Percentiles rank a stretch among this genome's conserved stretches.
phyloP scores from a whole-genome alignment of 1,284 basidiomycete species.

The Cryptococcus jaspeensis region DNA sequence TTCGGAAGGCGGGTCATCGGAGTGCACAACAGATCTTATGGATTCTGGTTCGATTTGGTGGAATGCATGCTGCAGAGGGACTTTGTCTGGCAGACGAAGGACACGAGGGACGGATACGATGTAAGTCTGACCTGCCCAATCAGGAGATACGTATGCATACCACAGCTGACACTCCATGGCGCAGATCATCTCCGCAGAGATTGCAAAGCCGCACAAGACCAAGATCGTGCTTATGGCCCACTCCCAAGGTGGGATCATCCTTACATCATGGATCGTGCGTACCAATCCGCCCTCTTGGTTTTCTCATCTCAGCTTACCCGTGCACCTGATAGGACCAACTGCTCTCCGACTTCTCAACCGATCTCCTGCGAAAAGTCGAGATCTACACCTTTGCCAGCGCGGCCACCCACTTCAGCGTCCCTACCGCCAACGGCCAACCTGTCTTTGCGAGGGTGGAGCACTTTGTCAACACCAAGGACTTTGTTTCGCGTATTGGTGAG shows the following conservation, averaged over 20 bases:
- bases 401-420: slow-evolving; percentile 39
- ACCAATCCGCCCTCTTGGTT: neutral
- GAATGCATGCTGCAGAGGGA: slow-evolving; percentile 44
- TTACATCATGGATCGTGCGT: slow-evolving; percentile 28
- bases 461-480: slow-evolving; percentile 39
- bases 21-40: slow-evolving; percentile 36
- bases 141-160: too few relatives aligned
- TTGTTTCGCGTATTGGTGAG: slow-evolving; percentile 33
- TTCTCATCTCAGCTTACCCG: too few relatives aligned
- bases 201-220: slow-evolving; percentile 22
- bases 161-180: neutral
- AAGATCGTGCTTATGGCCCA: slow-evolving; percentile 40
- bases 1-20: slow-evolving; percentile 34
- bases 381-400: slow-evolving; percentile 43
- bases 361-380: slow-evolving; percentile 32
- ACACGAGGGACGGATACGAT: slow-evolving; percentile 29
- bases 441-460: slow-evolving; percentile 33
- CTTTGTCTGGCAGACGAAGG: slow-evolving; percentile 26
- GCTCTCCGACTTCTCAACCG: slow-evolving; percentile 31
- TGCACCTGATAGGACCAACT: slow-evolving; percentile 30
- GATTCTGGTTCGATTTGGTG: slow-evolving; percentile 37
- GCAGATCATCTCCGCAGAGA: slow-evolving; percentile 20
- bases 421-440: slow-evolving; percentile 2
- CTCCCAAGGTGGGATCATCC: slow-evolving; percentile 41
- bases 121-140: too few relatives aligned